Conservation (phyloP, 176 grass and related monocot genomes). For the Paspalum vaginatum region DNA sequence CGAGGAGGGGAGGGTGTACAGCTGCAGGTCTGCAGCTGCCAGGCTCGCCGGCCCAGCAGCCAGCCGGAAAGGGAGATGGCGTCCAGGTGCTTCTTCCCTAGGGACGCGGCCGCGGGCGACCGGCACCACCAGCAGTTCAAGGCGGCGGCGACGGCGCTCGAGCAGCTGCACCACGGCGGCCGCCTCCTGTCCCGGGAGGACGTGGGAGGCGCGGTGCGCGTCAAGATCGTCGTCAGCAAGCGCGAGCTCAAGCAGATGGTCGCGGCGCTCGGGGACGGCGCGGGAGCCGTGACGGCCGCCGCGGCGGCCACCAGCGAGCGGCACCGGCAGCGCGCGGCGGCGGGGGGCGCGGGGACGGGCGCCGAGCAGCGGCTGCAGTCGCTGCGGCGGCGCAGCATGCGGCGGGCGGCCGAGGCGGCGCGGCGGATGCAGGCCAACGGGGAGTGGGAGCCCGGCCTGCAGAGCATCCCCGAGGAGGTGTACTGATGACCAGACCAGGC, state of each 20-base stretch:
- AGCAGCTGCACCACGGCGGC: conserved; percentile 58
- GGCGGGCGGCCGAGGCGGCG: conserved; percentile 51
- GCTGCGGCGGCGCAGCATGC: conserved; percentile 72
- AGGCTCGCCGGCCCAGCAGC: too few species aligned
- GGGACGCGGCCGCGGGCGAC: conserved; percentile 26
- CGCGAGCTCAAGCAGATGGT: conserved; percentile 91
- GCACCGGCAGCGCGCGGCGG: conserved; percentile 29
- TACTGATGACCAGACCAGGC: conserved; percentile 15
- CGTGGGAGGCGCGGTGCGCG: conserved; percentile 65
- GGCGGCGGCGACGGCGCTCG: conserved; percentile 42
- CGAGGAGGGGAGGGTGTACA: conserved; percentile 8
- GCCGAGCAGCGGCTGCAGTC: conserved; percentile 77
- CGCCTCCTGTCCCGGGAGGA: conserved; percentile 67
- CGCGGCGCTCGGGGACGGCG: conserved; percentile 44
- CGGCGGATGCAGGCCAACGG: conserved; percentile 44
- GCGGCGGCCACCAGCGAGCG: conserved; percentile 31
- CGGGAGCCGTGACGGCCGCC: conserved; percentile 12
- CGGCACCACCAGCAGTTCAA: conserved; percentile 28
- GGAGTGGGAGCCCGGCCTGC: conserved; percentile 78
- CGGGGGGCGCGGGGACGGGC: background rate
- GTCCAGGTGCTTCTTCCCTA: conserved; percentile 59
- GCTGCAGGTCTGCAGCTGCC: too few species aligned
- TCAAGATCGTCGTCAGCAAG: conserved; percentile 93
- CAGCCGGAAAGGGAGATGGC: too few species aligned
- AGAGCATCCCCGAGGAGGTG: conserved; percentile 91